Evolutionary conservation across 1,284 basidiomycete genomes (phyloP), one percentile per base, ranked within the genome.

Genomic region (Ustilago crameri): DNA sequence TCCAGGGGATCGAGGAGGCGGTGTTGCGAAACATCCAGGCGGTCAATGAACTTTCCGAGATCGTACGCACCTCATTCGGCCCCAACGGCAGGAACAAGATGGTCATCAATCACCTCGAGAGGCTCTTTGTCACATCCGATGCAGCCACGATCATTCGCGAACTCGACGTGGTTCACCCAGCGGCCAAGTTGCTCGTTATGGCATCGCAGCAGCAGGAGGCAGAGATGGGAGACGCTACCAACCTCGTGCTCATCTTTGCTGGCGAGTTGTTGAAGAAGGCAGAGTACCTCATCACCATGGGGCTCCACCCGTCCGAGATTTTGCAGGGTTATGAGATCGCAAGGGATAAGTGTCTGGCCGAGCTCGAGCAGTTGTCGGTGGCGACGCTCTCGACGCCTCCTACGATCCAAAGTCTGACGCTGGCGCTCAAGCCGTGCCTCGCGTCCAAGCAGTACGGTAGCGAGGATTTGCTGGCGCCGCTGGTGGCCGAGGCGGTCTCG

Each of bases 81-180:
- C 95, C 94, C 32, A 95, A 96, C 84, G 93, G 94, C 40, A 55
- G 80, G 51, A 83, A 83, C 75, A 83, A 83, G 76, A 80, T 83
- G 73, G 73, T 83, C 45, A 80, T 83, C 66, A 83, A 83, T 66
- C 96, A 98, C 85, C 87, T 99, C 43, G 94, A 94, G 58, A 89
- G 90, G 82, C 87, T 98, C 47, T 98, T 98, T 85, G 95, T 98
- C 61, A 99, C 96, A 27, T 96, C 93, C 48, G 96, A 99, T 88
- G 95, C 96, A 9, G 96, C 96, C 10, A 98, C 96, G 59, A 98
- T 99, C 85, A 95, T 98, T 82, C 89, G 92, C 72, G 96, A 99
- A 86, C 90, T 98, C 83, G 96, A 98, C 83, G 93, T 99, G 49
- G 93, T 98, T 26, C 96, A 98, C 84, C 96, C 96, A 0, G 95